A percentile compares a stretch with the other conserved stretches of the same genome.
These are phyloP conservation scores for Avena eriantha DNA, from an alignment of 176 grass and related monocot species.

Conservation along the genomic window DNA sequence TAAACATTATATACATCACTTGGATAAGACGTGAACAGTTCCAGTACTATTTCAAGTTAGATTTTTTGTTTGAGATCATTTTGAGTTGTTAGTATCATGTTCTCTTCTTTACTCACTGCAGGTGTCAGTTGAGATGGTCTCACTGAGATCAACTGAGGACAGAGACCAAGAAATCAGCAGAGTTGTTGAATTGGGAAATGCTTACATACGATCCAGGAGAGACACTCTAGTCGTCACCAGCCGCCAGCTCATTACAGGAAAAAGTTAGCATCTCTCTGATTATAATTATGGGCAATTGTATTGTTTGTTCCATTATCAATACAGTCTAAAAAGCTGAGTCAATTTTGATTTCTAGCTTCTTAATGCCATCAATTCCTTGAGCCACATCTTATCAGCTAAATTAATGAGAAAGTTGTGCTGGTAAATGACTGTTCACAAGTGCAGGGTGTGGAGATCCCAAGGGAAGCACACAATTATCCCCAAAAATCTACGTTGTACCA, in stretches of 20 bases:
- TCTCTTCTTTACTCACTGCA: slow-evolving; percentile 48
- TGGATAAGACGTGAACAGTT: slow-evolving; percentile 29
- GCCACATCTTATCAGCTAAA: background rate
- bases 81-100: slow-evolving; percentile 31
- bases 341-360: slow-evolving; percentile 32
- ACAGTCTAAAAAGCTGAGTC: background rate
- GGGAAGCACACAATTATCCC: background rate
- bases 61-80: slow-evolving; percentile 37
- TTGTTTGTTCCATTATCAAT: slow-evolving; percentile 15
- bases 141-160: slow-evolving; percentile 75
- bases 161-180: slow-evolving; percentile 81
- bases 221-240: slow-evolving; percentile 94
- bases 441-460: background rate
- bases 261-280: slow-evolving; percentile 62
- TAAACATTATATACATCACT: background rate
- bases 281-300: slow-evolving; percentile 5
- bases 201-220: slow-evolving; percentile 73
- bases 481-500: background rate
- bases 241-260: slow-evolving; percentile 83
- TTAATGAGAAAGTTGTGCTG: slow-evolving; percentile 9
- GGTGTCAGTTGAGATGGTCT: slow-evolving; percentile 87
- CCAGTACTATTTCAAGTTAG: slow-evolving; percentile 8
- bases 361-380: slow-evolving; percentile 24
- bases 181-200: slow-evolving; percentile 74
- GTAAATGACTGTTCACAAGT: background rate